phyloP scores from a whole-genome alignment of 306 rosid species.

The Dryas octopetala region DNA sequence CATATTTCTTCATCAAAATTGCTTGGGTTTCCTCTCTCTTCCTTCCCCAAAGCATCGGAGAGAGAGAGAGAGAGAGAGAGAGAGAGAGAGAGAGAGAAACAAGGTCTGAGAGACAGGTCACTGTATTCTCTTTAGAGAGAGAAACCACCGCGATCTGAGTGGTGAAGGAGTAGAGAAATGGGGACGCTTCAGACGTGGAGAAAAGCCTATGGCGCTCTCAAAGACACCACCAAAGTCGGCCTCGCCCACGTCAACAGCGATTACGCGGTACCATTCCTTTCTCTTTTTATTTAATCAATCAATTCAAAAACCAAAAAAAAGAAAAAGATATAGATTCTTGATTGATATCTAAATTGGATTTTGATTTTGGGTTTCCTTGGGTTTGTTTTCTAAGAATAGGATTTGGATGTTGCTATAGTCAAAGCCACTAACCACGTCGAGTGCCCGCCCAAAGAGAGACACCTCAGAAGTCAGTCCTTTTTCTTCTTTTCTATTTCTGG shows the following conservation, averaged over 20 bases:
- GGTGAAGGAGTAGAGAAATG: constrained; percentile 40
- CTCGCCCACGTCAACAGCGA: constrained; percentile 99
- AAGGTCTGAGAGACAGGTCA: constrained; percentile 45
- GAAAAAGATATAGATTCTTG: background rate
- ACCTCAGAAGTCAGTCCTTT: constrained; percentile 70
- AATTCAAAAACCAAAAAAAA: background rate
- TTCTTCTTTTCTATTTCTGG: background rate
- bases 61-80: constrained; percentile 32
- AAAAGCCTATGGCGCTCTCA: constrained; percentile 92
- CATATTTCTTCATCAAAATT: background rate
- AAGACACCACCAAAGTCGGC: constrained; percentile 96
- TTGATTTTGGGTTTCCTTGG: constrained; percentile 17
- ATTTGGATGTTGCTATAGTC: constrained; percentile 98
- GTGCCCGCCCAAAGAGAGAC: constrained; percentile 96
- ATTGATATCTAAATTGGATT: constrained; percentile 5
- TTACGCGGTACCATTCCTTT: constrained; percentile 53
- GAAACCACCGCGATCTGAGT: constrained; percentile 30
- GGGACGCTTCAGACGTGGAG: constrained; percentile 99
- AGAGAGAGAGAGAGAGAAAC: constrained; percentile 40
- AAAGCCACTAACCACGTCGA: constrained; percentile 99
- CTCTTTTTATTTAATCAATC: background rate
- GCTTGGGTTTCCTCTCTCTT: constrained; percentile 42
- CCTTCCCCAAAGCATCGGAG: constrained; percentile 18
- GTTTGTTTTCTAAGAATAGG: constrained; percentile 57
- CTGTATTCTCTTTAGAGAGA: constrained; percentile 2